Evolutionary conservation across 2,329 filamentous ascomycete species (phyloP).

Genomic region (Fusarium continuum): DNA sequence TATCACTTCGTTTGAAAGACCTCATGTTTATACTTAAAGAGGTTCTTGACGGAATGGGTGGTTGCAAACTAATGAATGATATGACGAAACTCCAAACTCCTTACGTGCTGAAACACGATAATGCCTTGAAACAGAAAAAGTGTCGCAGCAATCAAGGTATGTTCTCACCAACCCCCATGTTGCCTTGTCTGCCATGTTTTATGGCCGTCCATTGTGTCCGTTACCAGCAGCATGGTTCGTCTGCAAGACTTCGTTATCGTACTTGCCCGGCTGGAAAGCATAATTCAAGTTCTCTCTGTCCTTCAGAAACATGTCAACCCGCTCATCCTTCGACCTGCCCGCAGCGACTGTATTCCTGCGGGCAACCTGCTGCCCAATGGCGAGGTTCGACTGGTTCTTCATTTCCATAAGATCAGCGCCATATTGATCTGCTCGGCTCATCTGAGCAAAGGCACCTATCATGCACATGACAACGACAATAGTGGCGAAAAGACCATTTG

Average conservation of each 20-base stretch:
- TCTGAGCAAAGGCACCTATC: slow-evolving; percentile 77
- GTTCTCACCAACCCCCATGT: slow-evolving; percentile 25
- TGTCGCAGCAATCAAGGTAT: background rate
- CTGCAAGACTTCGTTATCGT: slow-evolving; percentile 37
- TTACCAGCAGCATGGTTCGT: slow-evolving; percentile 5
- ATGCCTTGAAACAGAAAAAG: background rate
- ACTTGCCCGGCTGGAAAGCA: slow-evolving; percentile 46
- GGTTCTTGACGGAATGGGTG: background rate
- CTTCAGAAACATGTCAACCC: slow-evolving; percentile 81
- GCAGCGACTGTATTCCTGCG: slow-evolving; percentile 63
- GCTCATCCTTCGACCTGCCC: slow-evolving; percentile 65
- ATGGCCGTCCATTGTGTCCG: slow-evolving; percentile 3
- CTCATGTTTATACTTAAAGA: background rate
- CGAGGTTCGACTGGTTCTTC: slow-evolving; percentile 71
- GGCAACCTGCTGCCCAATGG: slow-evolving; percentile 68
- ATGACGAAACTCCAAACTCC: slow-evolving; percentile 25
- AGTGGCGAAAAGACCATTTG: slow-evolving; percentile 77
- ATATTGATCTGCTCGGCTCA: slow-evolving; percentile 71
- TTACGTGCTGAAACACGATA: slow-evolving; percentile 22
- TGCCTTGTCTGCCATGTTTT: slow-evolving; percentile 1
- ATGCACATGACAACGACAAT: slow-evolving; percentile 76
- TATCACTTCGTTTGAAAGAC: background rate
- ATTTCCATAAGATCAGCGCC: slow-evolving; percentile 71
- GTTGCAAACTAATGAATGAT: background rate
- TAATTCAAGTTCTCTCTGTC: slow-evolving; percentile 66